Percentiles rank a stretch among this genome's conserved stretches.
Evolutionary conservation across 257 asterid genomes (phyloP).

Genomic region (Penstemon eatonii): DNA sequence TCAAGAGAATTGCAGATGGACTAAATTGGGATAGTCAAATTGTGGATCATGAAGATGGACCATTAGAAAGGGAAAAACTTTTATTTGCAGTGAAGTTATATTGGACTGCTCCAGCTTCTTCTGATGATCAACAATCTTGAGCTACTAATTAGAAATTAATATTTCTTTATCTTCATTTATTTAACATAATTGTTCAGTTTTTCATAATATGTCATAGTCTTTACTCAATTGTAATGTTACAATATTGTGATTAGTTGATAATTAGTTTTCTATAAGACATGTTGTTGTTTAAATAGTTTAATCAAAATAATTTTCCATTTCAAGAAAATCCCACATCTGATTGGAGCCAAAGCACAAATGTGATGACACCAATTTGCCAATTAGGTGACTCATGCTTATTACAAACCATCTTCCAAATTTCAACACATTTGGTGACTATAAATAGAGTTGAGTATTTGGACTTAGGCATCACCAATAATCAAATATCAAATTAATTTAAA

Average conservation of each 20-base stretch:
- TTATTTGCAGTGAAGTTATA: slow-evolving; percentile 74
- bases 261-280: background rate
- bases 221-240: background rate
- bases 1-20: slow-evolving; percentile 64
- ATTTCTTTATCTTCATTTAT: background rate
- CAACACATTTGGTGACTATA: slow-evolving; percentile 6
- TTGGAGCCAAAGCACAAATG: slow-evolving; percentile 11
- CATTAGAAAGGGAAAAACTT: slow-evolving; percentile 80
- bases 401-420: background rate
- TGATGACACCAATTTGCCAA: slow-evolving; percentile 15
- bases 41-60: slow-evolving; percentile 87
- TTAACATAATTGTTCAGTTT: background rate
- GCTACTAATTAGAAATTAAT: background rate
- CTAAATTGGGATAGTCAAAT: slow-evolving; percentile 77
- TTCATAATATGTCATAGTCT: no score
- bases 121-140: slow-evolving; percentile 22
- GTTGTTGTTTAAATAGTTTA: background rate
- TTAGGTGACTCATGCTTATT: slow-evolving; percentile 43
- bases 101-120: slow-evolving; percentile 70
- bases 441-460: background rate
- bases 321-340: background rate
- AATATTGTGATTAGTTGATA: slow-evolving; percentile 15
- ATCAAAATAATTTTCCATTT: background rate
- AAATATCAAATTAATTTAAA: background rate
- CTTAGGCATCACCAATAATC: background rate